Evolutionary conservation across 2,329 filamentous ascomycete species (phyloP), one percentile per base, ranked within the genome.

Genomic region (Pyricularia pennisetigena): DNA sequence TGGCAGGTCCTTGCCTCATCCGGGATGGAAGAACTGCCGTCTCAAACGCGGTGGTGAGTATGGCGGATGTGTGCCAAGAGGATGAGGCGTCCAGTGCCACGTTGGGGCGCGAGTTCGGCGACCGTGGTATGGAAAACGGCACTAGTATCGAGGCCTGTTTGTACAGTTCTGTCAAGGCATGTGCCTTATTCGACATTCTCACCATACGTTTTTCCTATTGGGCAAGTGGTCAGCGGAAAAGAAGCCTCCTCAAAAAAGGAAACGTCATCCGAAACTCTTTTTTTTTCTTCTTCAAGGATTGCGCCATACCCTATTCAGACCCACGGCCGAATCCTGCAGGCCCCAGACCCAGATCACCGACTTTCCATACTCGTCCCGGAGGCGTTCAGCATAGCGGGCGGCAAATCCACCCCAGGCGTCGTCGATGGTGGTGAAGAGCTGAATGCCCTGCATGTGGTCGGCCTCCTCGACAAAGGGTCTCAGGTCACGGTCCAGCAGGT

Each of bases 331-430:
- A 68, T 90, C 88, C 76, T 96, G 90, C 26, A 93, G 76, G 0
- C 90, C 94, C 90, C 94, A 98, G 14, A 93, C 85, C 91, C 93
- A 96, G 35, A 97, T 86, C 66, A 88, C 88, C 41, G 88, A 86
- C 80, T 97, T 98, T 32, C 93, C 92, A 76, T 94, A 94, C 76
- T 99, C 95, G 75, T 99, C 95, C 70, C 92, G 82, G 69, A 99
- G 79, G 32, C 88, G 84, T 76, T 98, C 90, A 29, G 93, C 77
- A 75, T 94, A 94, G 69, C 85, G 83, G 3, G 88, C 81, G 7
- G 89, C 85, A 75, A 94, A 94, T 0, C 92, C 91, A 70, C 88
- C 90, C 92, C 92, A 95, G 14, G 90, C 90, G 78, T 94, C 91
- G 74, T 94, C 91, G 6, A 88, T 79, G 4, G 86, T 85, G 2